Evolutionary conservation across 768 basidiomycete species (phyloP), one percentile per base, ranked within the genome.

Genomic region (Psilocybe azurescens): DNA sequence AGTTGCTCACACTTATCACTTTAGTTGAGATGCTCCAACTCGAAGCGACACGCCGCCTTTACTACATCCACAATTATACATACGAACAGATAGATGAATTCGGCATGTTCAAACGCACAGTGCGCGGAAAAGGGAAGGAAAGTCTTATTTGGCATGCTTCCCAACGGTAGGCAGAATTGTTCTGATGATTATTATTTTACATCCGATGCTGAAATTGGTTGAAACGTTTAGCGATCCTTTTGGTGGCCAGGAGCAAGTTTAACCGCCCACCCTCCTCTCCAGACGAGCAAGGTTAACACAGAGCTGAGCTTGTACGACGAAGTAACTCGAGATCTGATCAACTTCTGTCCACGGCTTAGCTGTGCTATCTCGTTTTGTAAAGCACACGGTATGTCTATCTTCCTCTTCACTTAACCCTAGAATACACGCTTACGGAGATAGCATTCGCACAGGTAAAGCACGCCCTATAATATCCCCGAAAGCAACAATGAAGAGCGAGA

Each of bases 21-120:
- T 33, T 53, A 87, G 87, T 71, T 64, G 83, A 85, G 64, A 70
- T 83, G 18, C 80, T 88, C 14, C 76, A 79, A 54, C 67, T 82
- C 5, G 83, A 86, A 69, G 73, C 79, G 6, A 71, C 77, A 8
- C 74, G 77, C 18, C 73, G 80, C 5, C 73, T 88, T 0, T 64
- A 75, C 33, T 52, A 65, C 5, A 51, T 59, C 1, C 61, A 78
- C n/a, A 47, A 63, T 0, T 57, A 86, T 1, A 69, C 73, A 0
- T 64, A 72, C 3, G 52, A 53, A 2, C 75, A 80, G 11, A 78
- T 87, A 14, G 78, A 83, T 61, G 55, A 58, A 5, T 58, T 76
- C 9, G 64, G 69, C 53, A 13, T 58, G 3, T 71, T 78, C n/a
- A 67, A 77, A 24, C 66, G 68, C 59, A 20, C 44, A 7, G 59